A percentile compares a stretch with the other conserved stretches of the same genome.
These are phyloP conservation scores for Dipteronia dyeriana DNA, from an alignment of 345 rosid species.

Conservation along the genomic window DNA sequence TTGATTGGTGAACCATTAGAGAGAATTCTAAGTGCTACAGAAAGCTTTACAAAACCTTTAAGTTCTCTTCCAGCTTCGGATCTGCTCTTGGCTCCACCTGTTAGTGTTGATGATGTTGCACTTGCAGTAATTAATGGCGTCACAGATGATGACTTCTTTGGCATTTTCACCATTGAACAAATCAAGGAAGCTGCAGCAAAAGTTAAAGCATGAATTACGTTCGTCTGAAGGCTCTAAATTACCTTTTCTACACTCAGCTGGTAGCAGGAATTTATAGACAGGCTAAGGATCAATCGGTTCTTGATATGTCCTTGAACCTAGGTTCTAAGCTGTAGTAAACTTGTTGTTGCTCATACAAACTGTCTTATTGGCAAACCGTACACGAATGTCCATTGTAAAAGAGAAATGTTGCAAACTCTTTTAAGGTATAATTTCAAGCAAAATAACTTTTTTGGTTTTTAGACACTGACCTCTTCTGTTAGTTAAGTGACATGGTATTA, in stretches of 20 bases:
- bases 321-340: neutral
- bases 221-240: too few species aligned
- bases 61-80: slow-evolving; percentile 80
- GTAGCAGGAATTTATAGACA: neutral
- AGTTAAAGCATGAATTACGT: slow-evolving; percentile 39
- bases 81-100: slow-evolving; percentile 76
- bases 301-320: too few species aligned
- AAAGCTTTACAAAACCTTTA: slow-evolving; percentile 64
- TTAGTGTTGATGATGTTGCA: slow-evolving; percentile 81
- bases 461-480: too few species aligned
- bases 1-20: slow-evolving; percentile 74
- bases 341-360: neutral
- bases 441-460: neutral
- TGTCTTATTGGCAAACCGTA: neutral
- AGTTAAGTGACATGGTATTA: neutral
- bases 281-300: neutral
- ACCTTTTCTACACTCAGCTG: neutral
- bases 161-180: slow-evolving; percentile 88
- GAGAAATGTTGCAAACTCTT: neutral
- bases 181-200: slow-evolving; percentile 91
- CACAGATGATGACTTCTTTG: slow-evolving; percentile 74
- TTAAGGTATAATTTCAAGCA: neutral
- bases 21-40: slow-evolving; percentile 51
- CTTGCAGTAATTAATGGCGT: slow-evolving; percentile 67
- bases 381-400: neutral